Evolutionary conservation across 208 protist species (phyloP).

Genomic region (Acanthamoeba rhysodes): DNA sequence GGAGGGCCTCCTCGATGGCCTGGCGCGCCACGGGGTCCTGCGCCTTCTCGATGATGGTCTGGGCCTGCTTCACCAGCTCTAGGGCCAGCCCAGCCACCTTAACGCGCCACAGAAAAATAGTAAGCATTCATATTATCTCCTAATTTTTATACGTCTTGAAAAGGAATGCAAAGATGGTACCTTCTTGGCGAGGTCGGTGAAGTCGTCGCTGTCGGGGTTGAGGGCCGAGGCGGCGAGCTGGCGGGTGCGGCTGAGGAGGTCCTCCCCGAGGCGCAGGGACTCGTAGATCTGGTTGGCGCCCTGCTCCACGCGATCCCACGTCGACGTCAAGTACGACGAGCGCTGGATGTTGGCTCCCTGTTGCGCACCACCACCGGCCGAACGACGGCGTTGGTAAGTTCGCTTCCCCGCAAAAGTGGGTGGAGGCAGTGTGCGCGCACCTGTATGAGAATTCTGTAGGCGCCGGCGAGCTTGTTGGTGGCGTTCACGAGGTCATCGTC

Average conservation of each 20-base stretch:
- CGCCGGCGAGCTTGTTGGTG: conserved; percentile 31
- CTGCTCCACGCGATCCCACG: conserved; percentile 51
- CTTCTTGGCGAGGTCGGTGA: conserved; percentile 53
- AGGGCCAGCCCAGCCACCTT: neutral
- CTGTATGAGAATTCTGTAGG: conserved; percentile 30
- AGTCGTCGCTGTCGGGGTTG: neutral
- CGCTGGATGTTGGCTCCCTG: conserved; percentile 56
- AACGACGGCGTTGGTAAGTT: no score
- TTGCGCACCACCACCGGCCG: no score
- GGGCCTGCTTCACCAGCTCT: conserved; percentile 40
- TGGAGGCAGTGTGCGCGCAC: neutral
- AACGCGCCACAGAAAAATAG: neutral
- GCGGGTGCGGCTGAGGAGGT: conserved; percentile 27
- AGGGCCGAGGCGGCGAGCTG: conserved; percentile 31
- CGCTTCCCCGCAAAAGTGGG: no score
- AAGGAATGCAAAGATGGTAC: neutral
- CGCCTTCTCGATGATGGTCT: conserved; percentile 24
- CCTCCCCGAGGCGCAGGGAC: conserved; percentile 42
- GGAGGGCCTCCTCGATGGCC: conserved; percentile 46
- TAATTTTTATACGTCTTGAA: no score
- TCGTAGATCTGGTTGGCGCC: conserved; percentile 65
- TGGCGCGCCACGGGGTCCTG: conserved; percentile 48
- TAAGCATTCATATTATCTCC: no score
- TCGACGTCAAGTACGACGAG: conserved; percentile 47
- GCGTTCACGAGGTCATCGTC: conserved; percentile 24